A percentile compares a stretch with the other conserved stretches of the same genome.
Evolutionary conservation across 345 rosid species (phyloP).

Genomic region (Erysimum cheiranthoides): DNA sequence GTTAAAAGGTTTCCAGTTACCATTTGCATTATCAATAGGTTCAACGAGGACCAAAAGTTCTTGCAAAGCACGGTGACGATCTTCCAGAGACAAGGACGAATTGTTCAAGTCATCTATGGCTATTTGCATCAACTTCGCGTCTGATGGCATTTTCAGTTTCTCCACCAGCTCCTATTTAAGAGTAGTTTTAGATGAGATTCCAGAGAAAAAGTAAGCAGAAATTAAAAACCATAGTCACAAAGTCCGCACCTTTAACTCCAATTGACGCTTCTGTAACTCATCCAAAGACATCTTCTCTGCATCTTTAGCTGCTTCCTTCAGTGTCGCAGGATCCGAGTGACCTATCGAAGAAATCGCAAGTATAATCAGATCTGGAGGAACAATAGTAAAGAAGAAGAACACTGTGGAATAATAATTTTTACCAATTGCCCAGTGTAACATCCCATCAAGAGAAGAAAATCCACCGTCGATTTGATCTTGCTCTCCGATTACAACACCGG

Average conservation of each 20-base stretch:
- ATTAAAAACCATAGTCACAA: background rate
- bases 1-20: conserved; percentile 40
- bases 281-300: conserved; percentile 61
- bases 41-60: conserved; percentile 90
- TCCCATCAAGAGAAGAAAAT: conserved; percentile 89
- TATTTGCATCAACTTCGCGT: conserved; percentile 77
- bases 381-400: background rate
- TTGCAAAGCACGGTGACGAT: conserved; percentile 76
- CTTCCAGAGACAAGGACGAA: conserved; percentile 71
- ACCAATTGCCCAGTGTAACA: conserved; percentile 99
- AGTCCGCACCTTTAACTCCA: conserved; percentile 68
- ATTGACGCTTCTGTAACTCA: conserved; percentile 79
- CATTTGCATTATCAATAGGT: conserved; percentile 94
- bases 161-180: conserved; percentile 74
- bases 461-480: conserved; percentile 77
- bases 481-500: conserved; percentile 52
- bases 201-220: background rate
- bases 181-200: background rate
- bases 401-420: background rate
- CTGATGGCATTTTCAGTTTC: conserved; percentile 84
- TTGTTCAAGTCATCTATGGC: conserved; percentile 81
- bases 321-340: conserved; percentile 80
- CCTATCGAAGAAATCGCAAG: conserved; percentile 48
- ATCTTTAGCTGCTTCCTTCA: conserved; percentile 79
- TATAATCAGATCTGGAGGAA: conserved; percentile 25